Conservation (phyloP, 805 yeast species). For the Blastobotrys peoriensis region DNA sequence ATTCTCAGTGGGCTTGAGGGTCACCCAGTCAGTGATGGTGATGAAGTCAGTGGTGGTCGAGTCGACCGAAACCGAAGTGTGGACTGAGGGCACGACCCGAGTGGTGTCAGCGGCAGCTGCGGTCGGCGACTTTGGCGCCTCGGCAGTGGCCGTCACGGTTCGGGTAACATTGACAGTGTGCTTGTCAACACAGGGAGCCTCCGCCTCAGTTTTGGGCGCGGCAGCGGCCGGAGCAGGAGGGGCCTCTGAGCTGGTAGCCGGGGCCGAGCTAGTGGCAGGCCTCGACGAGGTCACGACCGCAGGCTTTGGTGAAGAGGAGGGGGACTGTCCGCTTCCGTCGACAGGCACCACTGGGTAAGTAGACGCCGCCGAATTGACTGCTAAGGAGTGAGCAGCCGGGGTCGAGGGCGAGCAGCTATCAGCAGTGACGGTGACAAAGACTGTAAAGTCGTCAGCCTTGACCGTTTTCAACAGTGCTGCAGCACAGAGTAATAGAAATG, state of each 20-base stretch:
- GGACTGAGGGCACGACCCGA: background rate
- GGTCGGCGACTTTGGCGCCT: background rate
- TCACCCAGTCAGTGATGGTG: conserved; percentile 5
- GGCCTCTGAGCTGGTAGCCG: no score
- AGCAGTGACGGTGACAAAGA: conserved; percentile 17
- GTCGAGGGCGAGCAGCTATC: conserved; percentile 9
- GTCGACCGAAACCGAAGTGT: conserved; percentile 4
- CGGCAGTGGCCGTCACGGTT: background rate
- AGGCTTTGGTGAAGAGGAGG: conserved; percentile 4
- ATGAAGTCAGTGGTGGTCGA: conserved; percentile 5
- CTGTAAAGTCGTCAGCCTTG: conserved; percentile 1
- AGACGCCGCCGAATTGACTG: conserved; percentile 3
- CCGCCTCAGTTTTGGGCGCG: background rate
- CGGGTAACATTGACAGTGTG: background rate
- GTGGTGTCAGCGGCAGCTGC: background rate
- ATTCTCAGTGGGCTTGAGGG: background rate
- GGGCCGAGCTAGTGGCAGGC: no score
- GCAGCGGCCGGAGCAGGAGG: no score
- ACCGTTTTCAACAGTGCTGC: background rate
- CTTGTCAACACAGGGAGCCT: background rate
- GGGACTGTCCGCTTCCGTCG: conserved; percentile 19
- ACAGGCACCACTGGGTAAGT: conserved; percentile 22
- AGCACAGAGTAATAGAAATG: background rate
- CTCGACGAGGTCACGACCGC: background rate
- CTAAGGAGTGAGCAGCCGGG: conserved; percentile 11